Conservation (phyloP, 208 protist species). For the Trypanosoma platydactyli region DNA sequence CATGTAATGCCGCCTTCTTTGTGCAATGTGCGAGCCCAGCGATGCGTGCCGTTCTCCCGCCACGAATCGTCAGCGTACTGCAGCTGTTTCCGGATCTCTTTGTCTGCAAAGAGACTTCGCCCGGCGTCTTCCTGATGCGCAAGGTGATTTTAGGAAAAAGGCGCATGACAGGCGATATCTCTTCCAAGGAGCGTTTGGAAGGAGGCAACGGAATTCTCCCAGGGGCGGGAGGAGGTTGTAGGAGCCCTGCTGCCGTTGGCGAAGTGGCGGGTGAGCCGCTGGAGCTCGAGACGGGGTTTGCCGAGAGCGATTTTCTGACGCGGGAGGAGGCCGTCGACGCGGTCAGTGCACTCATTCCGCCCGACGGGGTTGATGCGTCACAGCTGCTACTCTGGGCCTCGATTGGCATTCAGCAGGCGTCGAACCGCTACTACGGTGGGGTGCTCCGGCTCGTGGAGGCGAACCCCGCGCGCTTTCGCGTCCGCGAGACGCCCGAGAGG, state of each 20-base stretch:
- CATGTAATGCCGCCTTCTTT: constrained; percentile 58
- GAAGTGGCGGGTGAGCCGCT: constrained; percentile 23
- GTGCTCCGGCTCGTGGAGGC: constrained; percentile 61
- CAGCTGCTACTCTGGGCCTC: constrained; percentile 79
- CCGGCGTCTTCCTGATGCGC: constrained; percentile 69
- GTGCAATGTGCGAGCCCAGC: constrained; percentile 76
- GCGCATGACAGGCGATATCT: no score
- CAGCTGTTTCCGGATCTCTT: constrained; percentile 77
- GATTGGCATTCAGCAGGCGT: constrained; percentile 64
- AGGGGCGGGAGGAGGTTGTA: no score
- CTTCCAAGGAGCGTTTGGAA: no score
- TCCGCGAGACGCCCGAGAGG: constrained; percentile 42
- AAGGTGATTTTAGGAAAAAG: no score
- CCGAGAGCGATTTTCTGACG: constrained; percentile 20
- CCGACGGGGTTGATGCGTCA: constrained; percentile 54
- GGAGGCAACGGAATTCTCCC: no score
- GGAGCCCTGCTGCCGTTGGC: no score
- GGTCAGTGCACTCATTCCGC: constrained; percentile 56
- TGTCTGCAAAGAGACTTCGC: constrained; percentile 69
- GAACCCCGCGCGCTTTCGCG: constrained; percentile 49
- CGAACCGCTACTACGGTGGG: constrained; percentile 64
- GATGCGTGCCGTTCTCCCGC: constrained; percentile 72
- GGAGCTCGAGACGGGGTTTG: constrained; percentile 31
- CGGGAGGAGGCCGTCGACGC: constrained; percentile 41
- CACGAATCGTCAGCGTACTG: constrained; percentile 62